phyloP scores from a whole-genome alignment of 768 basidiomycete species.

The Tulasnella sp. region DNA sequence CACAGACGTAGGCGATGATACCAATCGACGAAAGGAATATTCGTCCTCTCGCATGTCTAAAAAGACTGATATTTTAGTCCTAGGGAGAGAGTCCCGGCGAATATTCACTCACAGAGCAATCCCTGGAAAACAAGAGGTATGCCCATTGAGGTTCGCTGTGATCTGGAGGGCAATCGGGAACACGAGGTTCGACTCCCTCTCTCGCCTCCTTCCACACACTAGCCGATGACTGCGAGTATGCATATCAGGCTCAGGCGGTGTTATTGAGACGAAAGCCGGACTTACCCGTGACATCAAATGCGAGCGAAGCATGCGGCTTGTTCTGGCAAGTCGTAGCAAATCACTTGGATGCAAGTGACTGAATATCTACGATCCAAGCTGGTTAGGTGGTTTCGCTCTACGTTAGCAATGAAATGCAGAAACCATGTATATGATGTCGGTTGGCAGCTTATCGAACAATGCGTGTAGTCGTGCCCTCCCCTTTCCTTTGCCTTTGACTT shows the following conservation, averaged over 20 bases:
- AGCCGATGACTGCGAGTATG: not conserved
- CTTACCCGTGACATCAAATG: not conserved
- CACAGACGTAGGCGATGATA: not conserved
- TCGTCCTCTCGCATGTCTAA: not conserved
- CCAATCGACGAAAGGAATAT: not conserved
- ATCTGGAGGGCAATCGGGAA: not conserved
- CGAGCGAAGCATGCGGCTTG: not conserved
- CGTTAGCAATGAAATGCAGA: not conserved
- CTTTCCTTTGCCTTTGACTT: not conserved
- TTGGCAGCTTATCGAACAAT: not conserved
- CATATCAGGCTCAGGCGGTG: not conserved
- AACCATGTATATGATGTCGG: not conserved
- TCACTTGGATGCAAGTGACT: not conserved
- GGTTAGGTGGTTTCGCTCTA: not conserved
- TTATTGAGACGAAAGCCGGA: not conserved
- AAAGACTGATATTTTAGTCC: not conserved
- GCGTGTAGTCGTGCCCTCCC: not conserved
- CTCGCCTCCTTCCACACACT: not conserved
- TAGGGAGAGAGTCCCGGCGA: no score
- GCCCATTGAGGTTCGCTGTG: not conserved
- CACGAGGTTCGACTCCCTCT: not conserved
- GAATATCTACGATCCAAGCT: not conserved
- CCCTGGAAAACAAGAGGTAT: not conserved
- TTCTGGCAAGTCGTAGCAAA: not conserved
- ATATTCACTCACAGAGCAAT: not conserved